These are phyloP conservation scores for Artemisia annua DNA, from an alignment of 129 eudicot genomes.

Conservation along the genomic window DNA sequence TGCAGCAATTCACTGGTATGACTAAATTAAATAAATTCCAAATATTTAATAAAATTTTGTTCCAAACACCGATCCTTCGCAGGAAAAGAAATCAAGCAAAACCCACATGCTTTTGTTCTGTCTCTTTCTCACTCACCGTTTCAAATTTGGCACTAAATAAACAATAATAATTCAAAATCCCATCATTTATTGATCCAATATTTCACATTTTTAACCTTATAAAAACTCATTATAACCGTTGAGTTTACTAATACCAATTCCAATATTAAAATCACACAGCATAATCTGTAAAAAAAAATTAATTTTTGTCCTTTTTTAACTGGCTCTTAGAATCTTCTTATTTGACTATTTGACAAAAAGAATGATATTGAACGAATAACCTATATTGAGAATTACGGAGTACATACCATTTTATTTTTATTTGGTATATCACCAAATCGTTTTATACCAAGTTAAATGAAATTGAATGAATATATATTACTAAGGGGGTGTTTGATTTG, in stretches of 20 bases:
- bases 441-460: no score
- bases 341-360: neutral
- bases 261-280: neutral
- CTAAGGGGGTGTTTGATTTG: no score
- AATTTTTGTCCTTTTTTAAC: neutral
- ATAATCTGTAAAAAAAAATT: no score
- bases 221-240: slow-evolving; percentile 30
- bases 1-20: slow-evolving; percentile 45
- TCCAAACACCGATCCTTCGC: slow-evolving; percentile 46
- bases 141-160: slow-evolving; percentile 19
- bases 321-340: neutral
- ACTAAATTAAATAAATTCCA: slow-evolving; percentile 16
- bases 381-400: neutral
- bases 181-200: slow-evolving; percentile 49
- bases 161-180: slow-evolving; percentile 21
- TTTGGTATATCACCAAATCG: neutral
- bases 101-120: slow-evolving; percentile 60
- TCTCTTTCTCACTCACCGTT: slow-evolving; percentile 29
- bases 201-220: slow-evolving; percentile 32
- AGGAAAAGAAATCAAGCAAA: slow-evolving; percentile 44
- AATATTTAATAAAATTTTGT: slow-evolving; percentile 8
- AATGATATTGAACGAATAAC: neutral
- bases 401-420: neutral
- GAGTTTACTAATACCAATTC: neutral
- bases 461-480: no score